phyloP scores from a whole-genome alignment of 176 grass and related monocot genomes.

The Luzula sylvatica region DNA sequence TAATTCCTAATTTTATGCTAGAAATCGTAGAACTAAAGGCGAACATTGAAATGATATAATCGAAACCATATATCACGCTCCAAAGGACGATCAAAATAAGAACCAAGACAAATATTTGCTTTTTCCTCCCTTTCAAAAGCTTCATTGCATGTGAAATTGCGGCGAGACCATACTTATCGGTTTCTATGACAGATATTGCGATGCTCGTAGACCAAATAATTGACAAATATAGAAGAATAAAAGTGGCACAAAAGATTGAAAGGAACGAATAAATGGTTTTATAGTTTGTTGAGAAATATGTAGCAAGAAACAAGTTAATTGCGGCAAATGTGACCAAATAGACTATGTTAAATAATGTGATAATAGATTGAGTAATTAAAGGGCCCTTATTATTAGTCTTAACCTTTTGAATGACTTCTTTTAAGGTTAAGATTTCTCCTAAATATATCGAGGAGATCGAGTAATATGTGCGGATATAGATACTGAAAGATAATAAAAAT shows the following conservation, averaged over 20 bases:
- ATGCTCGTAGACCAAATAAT: slow-evolving; percentile 6
- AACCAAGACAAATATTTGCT: background rate
- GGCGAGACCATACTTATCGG: slow-evolving; percentile 4
- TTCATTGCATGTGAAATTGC: slow-evolving; percentile 14
- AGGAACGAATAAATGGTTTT: background rate
- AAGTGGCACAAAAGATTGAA: background rate
- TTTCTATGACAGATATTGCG: slow-evolving; percentile 17
- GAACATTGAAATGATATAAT: background rate
- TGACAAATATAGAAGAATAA: background rate
- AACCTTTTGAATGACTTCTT: slow-evolving; percentile 1
- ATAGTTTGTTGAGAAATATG: background rate
- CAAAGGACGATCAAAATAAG: background rate
- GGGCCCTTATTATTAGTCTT: slow-evolving; percentile 20
- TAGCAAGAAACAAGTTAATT: background rate
- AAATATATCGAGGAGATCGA: slow-evolving; percentile 2
- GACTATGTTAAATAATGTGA: background rate
- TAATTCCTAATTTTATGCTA: background rate
- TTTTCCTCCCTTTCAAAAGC: slow-evolving; percentile 24
- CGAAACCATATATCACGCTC: background rate
- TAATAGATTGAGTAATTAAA: slow-evolving; percentile 13
- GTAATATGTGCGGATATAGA: slow-evolving; percentile 2
- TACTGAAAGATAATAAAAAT: background rate
- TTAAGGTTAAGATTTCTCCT: slow-evolving; percentile 2
- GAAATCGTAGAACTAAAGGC: background rate
- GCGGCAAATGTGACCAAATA: background rate